Percentiles rank a stretch among this genome's conserved stretches.
Conservation (phyloP, 108 stramenopile genomes). For the Cyclotella baltica region DNA sequence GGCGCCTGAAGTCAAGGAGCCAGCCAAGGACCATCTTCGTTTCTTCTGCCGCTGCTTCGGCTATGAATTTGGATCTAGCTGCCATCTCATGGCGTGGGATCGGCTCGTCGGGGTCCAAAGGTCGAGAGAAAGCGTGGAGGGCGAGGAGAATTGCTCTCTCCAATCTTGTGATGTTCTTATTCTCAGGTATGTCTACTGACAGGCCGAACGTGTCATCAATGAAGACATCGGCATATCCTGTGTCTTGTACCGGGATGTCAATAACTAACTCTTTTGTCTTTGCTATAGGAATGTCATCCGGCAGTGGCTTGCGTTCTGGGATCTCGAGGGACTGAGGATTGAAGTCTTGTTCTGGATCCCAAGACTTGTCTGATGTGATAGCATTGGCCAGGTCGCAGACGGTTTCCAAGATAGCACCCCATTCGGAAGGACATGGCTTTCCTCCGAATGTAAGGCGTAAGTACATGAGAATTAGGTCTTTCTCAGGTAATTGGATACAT, state of each 20-base stretch:
- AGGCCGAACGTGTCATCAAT: slow-evolving; percentile 38
- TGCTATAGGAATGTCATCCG: slow-evolving; percentile 15
- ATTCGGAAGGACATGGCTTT: slow-evolving; percentile 28
- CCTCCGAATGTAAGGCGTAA: slow-evolving; percentile 44
- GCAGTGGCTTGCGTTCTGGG: neutral
- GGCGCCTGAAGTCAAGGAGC: slow-evolving; percentile 3
- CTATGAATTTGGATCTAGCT: slow-evolving; percentile 16
- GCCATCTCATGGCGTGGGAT: slow-evolving; percentile 36
- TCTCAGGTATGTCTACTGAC: slow-evolving; percentile 6
- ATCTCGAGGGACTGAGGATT: slow-evolving; percentile 4
- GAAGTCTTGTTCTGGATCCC: slow-evolving; percentile 19
- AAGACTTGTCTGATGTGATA: slow-evolving; percentile 7
- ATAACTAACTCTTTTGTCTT: slow-evolving; percentile 19
- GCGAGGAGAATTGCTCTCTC: slow-evolving; percentile 30
- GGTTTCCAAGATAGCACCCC: slow-evolving; percentile 24
- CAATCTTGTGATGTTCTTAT: slow-evolving; percentile 12
- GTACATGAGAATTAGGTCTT: slow-evolving; percentile 13
- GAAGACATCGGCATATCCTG: slow-evolving; percentile 31
- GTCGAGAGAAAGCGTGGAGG: slow-evolving; percentile 2
- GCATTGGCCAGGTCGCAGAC: slow-evolving; percentile 29
- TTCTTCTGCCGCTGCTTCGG: slow-evolving; percentile 24
- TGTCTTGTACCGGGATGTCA: slow-evolving; percentile 18
- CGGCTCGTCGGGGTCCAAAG: slow-evolving; percentile 1
- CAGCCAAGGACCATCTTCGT: slow-evolving; percentile 34
- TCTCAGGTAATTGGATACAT: slow-evolving; percentile 19